Conservation (phyloP, 2,329 filamentous ascomycete species). For the Trichoderma pleuroti region DNA sequence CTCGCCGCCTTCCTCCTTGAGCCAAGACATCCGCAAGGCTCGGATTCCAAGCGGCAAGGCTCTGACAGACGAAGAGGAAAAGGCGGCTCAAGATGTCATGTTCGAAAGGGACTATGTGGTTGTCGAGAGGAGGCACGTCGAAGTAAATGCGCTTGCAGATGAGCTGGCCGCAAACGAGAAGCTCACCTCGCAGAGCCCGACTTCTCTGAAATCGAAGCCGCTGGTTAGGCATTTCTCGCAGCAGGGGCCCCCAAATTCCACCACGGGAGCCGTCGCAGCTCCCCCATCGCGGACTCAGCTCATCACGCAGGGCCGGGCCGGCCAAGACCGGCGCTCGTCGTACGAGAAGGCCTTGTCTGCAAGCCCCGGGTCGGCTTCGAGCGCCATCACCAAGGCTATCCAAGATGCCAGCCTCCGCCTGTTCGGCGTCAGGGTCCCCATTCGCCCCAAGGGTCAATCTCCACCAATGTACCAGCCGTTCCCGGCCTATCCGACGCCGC, state of each 20-base stretch:
- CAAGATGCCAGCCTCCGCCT: slow-evolving; percentile 81
- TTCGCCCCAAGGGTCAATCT: slow-evolving; percentile 63
- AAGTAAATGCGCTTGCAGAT: slow-evolving; percentile 95
- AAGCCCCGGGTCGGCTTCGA: slow-evolving; percentile 69
- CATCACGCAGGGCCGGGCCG: slow-evolving; percentile 64
- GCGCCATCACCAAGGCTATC: slow-evolving; percentile 89
- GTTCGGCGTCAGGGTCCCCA: slow-evolving; percentile 67
- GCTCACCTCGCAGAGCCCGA: slow-evolving; percentile 45
- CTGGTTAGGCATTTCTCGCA: slow-evolving; percentile 75
- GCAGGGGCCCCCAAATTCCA: slow-evolving; percentile 66
- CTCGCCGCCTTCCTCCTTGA: slow-evolving; percentile 30
- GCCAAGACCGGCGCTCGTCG: slow-evolving; percentile 73
- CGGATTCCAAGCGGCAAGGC: slow-evolving; percentile 28
- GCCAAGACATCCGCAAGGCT: slow-evolving; percentile 33
- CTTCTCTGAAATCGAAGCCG: slow-evolving; percentile 55
- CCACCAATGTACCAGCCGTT: slow-evolving; percentile 79
- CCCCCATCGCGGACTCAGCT: slow-evolving; percentile 70
- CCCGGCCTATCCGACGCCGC: slow-evolving; percentile 74
- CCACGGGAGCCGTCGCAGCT: slow-evolving; percentile 64
- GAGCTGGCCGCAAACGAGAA: slow-evolving; percentile 83
- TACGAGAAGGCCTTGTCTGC: slow-evolving; percentile 74
- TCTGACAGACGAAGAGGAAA: slow-evolving; percentile 62
- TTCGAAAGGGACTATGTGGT: slow-evolving; percentile 94
- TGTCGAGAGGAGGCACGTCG: slow-evolving; percentile 90
- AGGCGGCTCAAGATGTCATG: slow-evolving; percentile 78